Conservation (phyloP, 805 yeast genomes). For the Peterozyma xylosa region DNA sequence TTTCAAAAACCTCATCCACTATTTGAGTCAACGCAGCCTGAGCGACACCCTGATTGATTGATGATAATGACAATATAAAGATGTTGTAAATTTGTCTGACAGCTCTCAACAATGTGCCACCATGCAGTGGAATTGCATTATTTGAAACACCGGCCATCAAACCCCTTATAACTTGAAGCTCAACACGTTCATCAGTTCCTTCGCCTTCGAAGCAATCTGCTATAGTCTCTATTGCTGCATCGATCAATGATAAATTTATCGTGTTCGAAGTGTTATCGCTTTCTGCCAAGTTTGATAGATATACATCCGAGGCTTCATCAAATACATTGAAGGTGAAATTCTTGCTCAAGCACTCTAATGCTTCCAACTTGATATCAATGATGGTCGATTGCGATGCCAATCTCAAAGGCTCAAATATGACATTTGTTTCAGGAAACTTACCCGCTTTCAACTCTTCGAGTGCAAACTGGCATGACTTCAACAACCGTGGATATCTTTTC, state of each 20-base stretch:
- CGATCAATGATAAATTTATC: conserved; percentile 32
- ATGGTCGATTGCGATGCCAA: conserved; percentile 64
- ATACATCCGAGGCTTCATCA: conserved; percentile 45
- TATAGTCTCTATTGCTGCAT: conserved; percentile 78
- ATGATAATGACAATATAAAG: conserved; percentile 74
- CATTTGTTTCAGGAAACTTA: conserved; percentile 33
- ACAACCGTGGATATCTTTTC: conserved; percentile 37
- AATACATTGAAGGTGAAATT: conserved; percentile 81
- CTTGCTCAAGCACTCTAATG: conserved; percentile 83
- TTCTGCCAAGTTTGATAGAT: conserved; percentile 28
- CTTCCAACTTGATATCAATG: conserved; percentile 57
- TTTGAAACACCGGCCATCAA: conserved; percentile 81
- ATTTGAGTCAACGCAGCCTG: conserved; percentile 93
- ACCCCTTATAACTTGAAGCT: conserved; percentile 89
- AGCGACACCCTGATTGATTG: conserved; percentile 86
- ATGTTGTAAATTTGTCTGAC: conserved; percentile 91
- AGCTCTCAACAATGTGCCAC: conserved; percentile 81
- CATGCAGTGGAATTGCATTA: conserved; percentile 79
- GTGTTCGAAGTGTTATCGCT: conserved; percentile 18
- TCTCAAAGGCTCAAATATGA: conserved; percentile 75
- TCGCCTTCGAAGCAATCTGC: conserved; percentile 87
- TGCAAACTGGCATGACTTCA: conserved; percentile 28
- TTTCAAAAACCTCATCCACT: conserved; percentile 76
- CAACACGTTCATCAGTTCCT: conserved; percentile 82
- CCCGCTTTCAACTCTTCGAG: conserved; percentile 32